These are phyloP conservation scores for Nitzschia palea DNA, from an alignment of 108 stramenopile species.

Conservation along the genomic window DNA sequence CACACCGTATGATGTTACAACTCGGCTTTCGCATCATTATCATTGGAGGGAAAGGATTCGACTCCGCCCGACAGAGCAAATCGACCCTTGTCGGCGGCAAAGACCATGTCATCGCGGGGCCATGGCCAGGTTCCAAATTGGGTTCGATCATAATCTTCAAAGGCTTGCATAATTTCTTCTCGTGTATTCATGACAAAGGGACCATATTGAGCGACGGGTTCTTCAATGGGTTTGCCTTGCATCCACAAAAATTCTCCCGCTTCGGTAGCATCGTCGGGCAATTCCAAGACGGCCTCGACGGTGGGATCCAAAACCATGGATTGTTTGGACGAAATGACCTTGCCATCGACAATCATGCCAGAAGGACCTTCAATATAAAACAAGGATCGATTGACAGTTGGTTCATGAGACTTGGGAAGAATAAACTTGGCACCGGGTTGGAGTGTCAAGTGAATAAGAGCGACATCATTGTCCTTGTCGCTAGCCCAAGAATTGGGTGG, in stretches of 20 bases:
- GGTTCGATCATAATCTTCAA: conserved; percentile 71
- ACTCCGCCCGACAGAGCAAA: conserved; percentile 64
- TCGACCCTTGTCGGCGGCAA: conserved; percentile 51
- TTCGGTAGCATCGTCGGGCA: conserved; percentile 34
- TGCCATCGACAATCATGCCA: conserved; percentile 13
- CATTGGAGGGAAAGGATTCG: conserved; percentile 26
- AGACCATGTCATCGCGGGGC: conserved; percentile 70
- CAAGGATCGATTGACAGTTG: conserved; percentile 53
- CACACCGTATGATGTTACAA: too few relatives aligned
- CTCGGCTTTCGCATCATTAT: too few relatives aligned
- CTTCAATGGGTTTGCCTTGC: conserved; percentile 70
- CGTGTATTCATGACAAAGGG: conserved; percentile 93
- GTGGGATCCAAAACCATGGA: conserved; percentile 41
- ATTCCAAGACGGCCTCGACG: conserved; percentile 45
- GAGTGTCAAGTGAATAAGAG: conserved; percentile 49
- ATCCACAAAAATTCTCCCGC: conserved; percentile 54
- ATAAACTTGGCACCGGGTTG: conserved; percentile 49
- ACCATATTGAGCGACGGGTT: conserved; percentile 84
- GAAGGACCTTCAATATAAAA: conserved; percentile 69
- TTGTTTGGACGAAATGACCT: conserved; percentile 31
- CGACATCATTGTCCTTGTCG: conserved; percentile 65
- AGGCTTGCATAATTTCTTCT: conserved; percentile 77
- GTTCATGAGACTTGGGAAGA: conserved; percentile 46
- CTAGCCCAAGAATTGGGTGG: conserved; percentile 65
- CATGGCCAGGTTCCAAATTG: conserved; percentile 84